Evolutionary conservation across 495 filamentous ascomycete species (phyloP).

Genomic region (Glonium stellatum): DNA sequence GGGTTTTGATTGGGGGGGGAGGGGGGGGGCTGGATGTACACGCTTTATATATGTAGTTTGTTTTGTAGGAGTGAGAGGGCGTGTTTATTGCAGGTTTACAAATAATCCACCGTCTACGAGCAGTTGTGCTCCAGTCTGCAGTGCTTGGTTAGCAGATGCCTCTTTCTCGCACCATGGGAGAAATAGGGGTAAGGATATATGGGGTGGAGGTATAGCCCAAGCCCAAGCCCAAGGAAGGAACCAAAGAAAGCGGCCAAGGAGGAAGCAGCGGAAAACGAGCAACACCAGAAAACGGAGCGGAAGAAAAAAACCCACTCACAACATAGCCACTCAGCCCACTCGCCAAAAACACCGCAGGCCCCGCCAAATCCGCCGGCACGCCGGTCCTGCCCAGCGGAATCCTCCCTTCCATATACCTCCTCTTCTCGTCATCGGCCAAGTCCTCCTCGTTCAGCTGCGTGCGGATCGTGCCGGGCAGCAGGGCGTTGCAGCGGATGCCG

Average conservation of each 20-base stretch:
- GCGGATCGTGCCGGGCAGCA: conserved; percentile 77
- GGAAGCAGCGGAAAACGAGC: too few relatives aligned
- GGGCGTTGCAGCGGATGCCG: conserved; percentile 73
- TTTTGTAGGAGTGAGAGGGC: not conserved
- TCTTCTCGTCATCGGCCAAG: conserved; percentile 61
- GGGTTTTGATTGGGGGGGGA: too few relatives aligned
- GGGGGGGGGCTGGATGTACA: too few relatives aligned
- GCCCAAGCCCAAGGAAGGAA: too few relatives aligned
- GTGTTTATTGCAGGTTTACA: conserved; percentile 55
- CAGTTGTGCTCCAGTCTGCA: conserved; percentile 68
- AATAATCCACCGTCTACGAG: conserved; percentile 79
- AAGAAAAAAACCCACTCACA: conserved; percentile 19
- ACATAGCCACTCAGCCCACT: conserved; percentile 42
- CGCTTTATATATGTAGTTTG: too few relatives aligned
- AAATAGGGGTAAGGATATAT: too few relatives aligned
- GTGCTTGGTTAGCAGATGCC: conserved; percentile 7
- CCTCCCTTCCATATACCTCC: conserved; percentile 73
- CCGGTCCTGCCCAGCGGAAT: conserved; percentile 76
- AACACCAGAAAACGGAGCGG: not conserved
- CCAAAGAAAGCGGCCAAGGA: too few relatives aligned
- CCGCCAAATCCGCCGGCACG: conserved; percentile 60
- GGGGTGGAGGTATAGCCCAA: not conserved
- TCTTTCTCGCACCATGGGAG: not conserved
- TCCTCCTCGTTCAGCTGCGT: conserved; percentile 86
- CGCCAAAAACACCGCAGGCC: conserved; percentile 81